phyloP scores from a whole-genome alignment of 257 asterid genomes.

The Mitragyna speciosa region DNA sequence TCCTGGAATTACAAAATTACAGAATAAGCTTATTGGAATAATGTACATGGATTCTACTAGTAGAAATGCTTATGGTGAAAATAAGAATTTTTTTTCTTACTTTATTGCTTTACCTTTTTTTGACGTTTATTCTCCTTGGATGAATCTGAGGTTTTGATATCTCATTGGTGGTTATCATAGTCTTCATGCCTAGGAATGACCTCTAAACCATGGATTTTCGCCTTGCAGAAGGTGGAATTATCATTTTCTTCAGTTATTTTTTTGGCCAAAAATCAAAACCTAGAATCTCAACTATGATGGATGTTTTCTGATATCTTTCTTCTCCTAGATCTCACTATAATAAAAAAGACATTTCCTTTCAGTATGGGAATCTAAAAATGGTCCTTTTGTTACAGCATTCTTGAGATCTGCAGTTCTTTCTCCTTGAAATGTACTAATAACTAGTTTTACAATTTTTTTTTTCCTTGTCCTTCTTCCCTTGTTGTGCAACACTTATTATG shows the following conservation, averaged over 20 bases:
- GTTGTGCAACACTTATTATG: not conserved
- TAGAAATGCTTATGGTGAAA: conserved; percentile 4
- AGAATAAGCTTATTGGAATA: conserved; percentile 46
- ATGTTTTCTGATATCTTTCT: not conserved
- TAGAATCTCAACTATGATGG: not conserved
- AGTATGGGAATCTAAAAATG: not conserved
- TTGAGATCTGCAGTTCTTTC: not conserved
- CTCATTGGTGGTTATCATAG: not conserved
- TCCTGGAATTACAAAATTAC: conserved; percentile 26
- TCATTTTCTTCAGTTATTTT: not conserved
- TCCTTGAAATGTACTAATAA: not conserved
- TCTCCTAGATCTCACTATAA: not conserved
- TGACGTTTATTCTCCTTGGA: conserved; percentile 4
- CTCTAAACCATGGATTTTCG: conserved; percentile 8
- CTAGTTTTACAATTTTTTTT: not conserved
- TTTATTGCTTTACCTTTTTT: not conserved
- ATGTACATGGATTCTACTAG: conserved; percentile 29
- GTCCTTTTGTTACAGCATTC: not conserved
- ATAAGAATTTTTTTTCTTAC: conserved; percentile 13
- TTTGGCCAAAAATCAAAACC: not conserved
- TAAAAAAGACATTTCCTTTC: not conserved
- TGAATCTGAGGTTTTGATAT: conserved; percentile 12
- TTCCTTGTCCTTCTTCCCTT: not conserved
- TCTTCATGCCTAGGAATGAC: conserved; percentile 20
- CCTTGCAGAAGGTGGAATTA: not conserved